Evolutionary conservation across 2,329 filamentous ascomycete species (phyloP).

Genomic region (Chaetomium globosum): DNA sequence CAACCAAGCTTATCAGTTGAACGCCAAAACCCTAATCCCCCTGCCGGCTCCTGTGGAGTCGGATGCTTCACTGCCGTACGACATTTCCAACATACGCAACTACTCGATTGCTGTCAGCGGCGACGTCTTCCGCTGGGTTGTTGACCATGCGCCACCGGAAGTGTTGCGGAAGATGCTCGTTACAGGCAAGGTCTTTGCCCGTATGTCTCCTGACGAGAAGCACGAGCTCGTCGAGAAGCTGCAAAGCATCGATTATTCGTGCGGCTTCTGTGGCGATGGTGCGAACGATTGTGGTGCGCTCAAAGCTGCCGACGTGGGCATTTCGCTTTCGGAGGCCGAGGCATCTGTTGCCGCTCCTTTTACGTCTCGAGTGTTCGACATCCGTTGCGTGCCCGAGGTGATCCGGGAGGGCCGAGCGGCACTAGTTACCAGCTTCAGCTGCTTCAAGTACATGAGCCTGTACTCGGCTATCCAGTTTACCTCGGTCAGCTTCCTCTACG

Average conservation of each 20-base stretch:
- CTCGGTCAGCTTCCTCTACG: slow-evolving; percentile 93
- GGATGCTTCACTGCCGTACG: slow-evolving; percentile 83
- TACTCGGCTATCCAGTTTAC: slow-evolving; percentile 99
- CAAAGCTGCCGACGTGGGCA: slow-evolving; percentile 96
- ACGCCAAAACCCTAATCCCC: slow-evolving; percentile 71
- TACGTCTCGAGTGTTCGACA: slow-evolving; percentile 93
- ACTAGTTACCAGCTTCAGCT: slow-evolving; percentile 97
- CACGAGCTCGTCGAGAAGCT: slow-evolving; percentile 96
- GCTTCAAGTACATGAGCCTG: slow-evolving; percentile 99
- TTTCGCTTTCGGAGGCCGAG: slow-evolving; percentile 95
- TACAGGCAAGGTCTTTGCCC: slow-evolving; percentile 87
- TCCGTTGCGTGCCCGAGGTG: slow-evolving; percentile 89
- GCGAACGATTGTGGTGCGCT: slow-evolving; percentile 97
- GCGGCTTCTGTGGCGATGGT: slow-evolving; percentile 94
- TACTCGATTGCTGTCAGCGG: slow-evolving; percentile 89
- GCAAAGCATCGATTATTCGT: slow-evolving; percentile 93
- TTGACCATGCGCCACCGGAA: slow-evolving; percentile 84
- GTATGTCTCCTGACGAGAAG: slow-evolving; percentile 99
- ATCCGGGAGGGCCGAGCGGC: slow-evolving; percentile 92
- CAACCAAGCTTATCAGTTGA: slow-evolving; percentile 74
- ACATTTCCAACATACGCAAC: slow-evolving; percentile 77
- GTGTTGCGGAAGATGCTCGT: slow-evolving; percentile 85
- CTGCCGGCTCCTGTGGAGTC: slow-evolving; percentile 62
- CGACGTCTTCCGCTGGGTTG: slow-evolving; percentile 94
- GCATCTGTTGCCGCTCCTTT: slow-evolving; percentile 98